A percentile compares a stretch with the other conserved stretches of the same genome.
Evolutionary conservation across 2,329 filamentous ascomycete species (phyloP).

Genomic region (Neocucurbitaria cava): DNA sequence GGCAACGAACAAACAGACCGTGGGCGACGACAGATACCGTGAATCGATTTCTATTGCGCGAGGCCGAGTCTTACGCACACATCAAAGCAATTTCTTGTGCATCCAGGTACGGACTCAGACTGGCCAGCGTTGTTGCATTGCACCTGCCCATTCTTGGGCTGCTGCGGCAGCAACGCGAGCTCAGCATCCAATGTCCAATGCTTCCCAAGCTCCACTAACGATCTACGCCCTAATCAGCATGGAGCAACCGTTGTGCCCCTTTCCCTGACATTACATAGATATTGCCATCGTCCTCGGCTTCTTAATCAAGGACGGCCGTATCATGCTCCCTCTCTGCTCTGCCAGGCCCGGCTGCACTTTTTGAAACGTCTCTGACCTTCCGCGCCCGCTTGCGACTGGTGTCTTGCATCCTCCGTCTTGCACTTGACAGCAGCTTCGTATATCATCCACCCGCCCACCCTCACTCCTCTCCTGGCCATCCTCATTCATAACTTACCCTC

Average conservation of each 20-base stretch:
- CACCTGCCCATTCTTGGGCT: constrained; percentile 8
- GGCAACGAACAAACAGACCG: background rate
- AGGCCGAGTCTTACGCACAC: no score
- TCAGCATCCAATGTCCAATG: background rate
- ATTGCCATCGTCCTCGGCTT: constrained; percentile 17
- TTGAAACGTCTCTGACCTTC: constrained; percentile 36
- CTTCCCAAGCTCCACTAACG: constrained; percentile 15
- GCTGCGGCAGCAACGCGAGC: no score
- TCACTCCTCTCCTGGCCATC: background rate
- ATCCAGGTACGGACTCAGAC: background rate
- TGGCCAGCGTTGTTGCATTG: background rate
- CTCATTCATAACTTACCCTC: background rate
- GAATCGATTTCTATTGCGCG: no score
- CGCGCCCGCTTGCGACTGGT: constrained; percentile 25
- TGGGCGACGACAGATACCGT: no score
- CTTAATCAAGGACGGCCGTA: constrained; percentile 28
- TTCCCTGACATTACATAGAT: constrained; percentile 35
- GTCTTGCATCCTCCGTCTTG: constrained; percentile 1
- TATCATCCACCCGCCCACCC: constrained; percentile 8
- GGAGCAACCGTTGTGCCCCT: constrained; percentile 34
- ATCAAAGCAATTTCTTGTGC: no score
- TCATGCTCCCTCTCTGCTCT: constrained; percentile 34
- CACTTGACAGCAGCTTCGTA: background rate
- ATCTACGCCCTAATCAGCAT: constrained; percentile 27
- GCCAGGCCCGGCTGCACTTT: constrained; percentile 18